These are phyloP conservation scores for Plantago coronopus DNA, from an alignment of 305 asterid genomes.

Conservation along the genomic window DNA sequence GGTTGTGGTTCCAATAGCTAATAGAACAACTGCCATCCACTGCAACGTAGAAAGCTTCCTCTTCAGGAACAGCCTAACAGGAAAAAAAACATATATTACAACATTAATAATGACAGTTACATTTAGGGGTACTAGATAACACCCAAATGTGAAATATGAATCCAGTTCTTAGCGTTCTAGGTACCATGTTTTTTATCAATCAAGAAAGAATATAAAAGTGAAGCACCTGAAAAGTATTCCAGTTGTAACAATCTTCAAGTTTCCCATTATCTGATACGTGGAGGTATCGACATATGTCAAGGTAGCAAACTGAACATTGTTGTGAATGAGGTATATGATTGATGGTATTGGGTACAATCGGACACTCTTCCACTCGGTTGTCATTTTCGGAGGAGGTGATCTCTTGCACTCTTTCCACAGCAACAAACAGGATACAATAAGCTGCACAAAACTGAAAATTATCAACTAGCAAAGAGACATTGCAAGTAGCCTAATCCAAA, in stretches of 20 bases:
- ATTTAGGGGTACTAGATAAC: slow-evolving; percentile 19
- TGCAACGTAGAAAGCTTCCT: slow-evolving; percentile 94
- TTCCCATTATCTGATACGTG: slow-evolving; percentile 93
- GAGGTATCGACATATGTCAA: slow-evolving; percentile 92
- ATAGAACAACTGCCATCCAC: slow-evolving; percentile 87
- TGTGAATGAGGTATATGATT: slow-evolving; percentile 88
- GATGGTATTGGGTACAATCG: slow-evolving; percentile 84
- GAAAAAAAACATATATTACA: slow-evolving; percentile 25
- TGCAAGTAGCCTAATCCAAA: not conserved
- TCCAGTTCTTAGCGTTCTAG: not conserved
- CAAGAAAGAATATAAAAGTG: not conserved
- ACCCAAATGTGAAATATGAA: slow-evolving; percentile 10
- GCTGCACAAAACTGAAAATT: slow-evolving; percentile 49
- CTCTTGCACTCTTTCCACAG: slow-evolving; percentile 75
- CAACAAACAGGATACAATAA: slow-evolving; percentile 66
- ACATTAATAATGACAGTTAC: slow-evolving; percentile 25
- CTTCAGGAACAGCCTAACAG: slow-evolving; percentile 88
- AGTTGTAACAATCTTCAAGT: slow-evolving; percentile 90
- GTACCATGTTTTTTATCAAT: not conserved
- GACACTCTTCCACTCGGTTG: slow-evolving; percentile 77
- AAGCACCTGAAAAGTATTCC: slow-evolving; percentile 82
- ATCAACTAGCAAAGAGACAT: slow-evolving; percentile 5
- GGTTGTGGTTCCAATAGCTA: slow-evolving; percentile 96
- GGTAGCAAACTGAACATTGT: slow-evolving; percentile 97
- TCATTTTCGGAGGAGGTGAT: slow-evolving; percentile 75